A percentile compares a stretch with the other conserved stretches of the same genome.
These are phyloP conservation scores for Chlamydomonas applanata DNA, from an alignment of 139 green algal species.

Conservation along the genomic window DNA sequence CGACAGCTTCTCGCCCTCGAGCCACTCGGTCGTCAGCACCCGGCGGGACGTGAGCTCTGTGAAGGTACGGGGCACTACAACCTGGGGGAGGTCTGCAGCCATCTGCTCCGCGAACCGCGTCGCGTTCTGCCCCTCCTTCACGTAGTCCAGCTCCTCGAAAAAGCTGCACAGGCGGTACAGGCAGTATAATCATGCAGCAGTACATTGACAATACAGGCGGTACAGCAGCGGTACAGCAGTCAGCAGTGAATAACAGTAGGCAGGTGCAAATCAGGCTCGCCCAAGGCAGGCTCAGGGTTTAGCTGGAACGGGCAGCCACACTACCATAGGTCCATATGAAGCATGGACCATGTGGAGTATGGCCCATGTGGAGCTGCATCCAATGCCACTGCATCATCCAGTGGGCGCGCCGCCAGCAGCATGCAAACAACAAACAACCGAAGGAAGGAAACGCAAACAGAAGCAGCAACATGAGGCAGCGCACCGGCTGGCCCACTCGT, in stretches of 20 bases:
- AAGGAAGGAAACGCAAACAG: not conserved
- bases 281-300: too few relatives aligned
- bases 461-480: not conserved
- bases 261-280: too few relatives aligned
- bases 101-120: slow-evolving; percentile 86
- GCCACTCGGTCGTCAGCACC: slow-evolving; percentile 81
- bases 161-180: slow-evolving; percentile 5
- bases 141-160: slow-evolving; percentile 77
- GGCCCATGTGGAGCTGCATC: too few relatives aligned
- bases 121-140: slow-evolving; percentile 88
- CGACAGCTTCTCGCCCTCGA: slow-evolving; percentile 84
- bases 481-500: slow-evolving; percentile 91
- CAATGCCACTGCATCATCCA: too few relatives aligned
- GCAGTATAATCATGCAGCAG: too few relatives aligned
- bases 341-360: too few relatives aligned
- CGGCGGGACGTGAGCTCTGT: slow-evolving; percentile 74
- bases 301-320: too few relatives aligned
- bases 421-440: not conserved
- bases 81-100: slow-evolving; percentile 89
- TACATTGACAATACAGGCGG: too few relatives aligned
- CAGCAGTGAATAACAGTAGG: too few relatives aligned
- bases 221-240: too few relatives aligned
- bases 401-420: too few relatives aligned
- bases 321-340: too few relatives aligned
- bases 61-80: slow-evolving; percentile 92